Evolutionary conservation across 2,329 filamentous ascomycete genomes (phyloP), one percentile per base, ranked within the genome.

Genomic region (Colletotrichum liriopes): DNA sequence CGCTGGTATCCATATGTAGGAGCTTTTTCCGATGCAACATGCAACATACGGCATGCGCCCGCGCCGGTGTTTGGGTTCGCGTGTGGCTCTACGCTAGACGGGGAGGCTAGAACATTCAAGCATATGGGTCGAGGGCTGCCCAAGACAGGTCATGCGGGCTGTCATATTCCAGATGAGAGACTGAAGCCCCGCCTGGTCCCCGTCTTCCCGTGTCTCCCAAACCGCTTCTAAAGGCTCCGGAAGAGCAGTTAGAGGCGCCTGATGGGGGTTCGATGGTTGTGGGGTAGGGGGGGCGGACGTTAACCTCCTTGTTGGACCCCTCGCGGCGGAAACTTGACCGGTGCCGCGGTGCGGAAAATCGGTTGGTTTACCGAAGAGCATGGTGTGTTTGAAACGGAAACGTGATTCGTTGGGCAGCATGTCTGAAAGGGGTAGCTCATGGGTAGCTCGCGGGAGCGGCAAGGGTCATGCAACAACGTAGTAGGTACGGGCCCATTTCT

Each of bases 91-190:
- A 16, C 14, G 26, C 49, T 32, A 52, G 12, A 37, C 20, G 43
- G 35, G 14, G 55, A 55, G 65, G 65, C 70, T 70, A 61, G 70
- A 72, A 64, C 59, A 29, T 65, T 45, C 59, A 65, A 23, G 41
- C 20, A 26, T 37, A 61, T 64, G 70, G 70, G 65, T 55, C 65
- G 14, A 23, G 56, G 41, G 39, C 35, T 64, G 67, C 65, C 65
- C 70, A 47, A 65, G 70, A 65, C 59, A 70, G 70, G 70, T 72
- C 70, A 70, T 60, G 70, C 66, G 65, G 65, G 45, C 43, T 60
- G 65, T 61, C 60, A 55, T 39, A 65, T 60, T 59, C 54, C 45
- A 58, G 39, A 69, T 60, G 54, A 65, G 37, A 60, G 63, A 62
- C 62, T 39, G 43, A 26, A 59, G 52, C 37, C 62, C 32, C 55